A percentile compares a stretch with the other conserved stretches of the same genome.
phyloP scores from a whole-genome alignment of 2,329 filamentous ascomycete species.

The Lachnellula occidentalis region DNA sequence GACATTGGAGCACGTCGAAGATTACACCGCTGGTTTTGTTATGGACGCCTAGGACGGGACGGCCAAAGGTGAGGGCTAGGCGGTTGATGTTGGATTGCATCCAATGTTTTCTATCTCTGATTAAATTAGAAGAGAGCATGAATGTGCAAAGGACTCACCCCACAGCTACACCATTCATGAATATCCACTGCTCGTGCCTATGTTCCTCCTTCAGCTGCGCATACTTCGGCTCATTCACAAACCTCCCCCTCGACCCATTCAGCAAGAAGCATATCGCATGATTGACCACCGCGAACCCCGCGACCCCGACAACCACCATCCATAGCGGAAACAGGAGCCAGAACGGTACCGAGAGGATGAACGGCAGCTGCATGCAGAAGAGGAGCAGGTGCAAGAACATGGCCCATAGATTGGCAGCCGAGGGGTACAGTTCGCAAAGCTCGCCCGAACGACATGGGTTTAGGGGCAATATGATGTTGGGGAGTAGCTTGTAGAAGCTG shows the following conservation, averaged over 20 bases:
- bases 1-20: constrained; percentile 71
- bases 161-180: constrained; percentile 66
- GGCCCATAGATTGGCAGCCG: constrained; percentile 49
- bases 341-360: constrained; percentile 54
- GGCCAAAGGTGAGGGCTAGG: constrained; percentile 65
- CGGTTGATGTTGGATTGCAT: constrained; percentile 66
- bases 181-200: constrained; percentile 70
- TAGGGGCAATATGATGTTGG: constrained; percentile 56
- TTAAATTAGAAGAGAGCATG: no score
- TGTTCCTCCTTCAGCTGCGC: constrained; percentile 41
- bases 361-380: constrained; percentile 51
- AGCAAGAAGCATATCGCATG: constrained; percentile 45
- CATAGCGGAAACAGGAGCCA: constrained; percentile 45
- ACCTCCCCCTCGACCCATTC: constrained; percentile 47
- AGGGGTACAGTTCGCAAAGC: constrained; percentile 61
- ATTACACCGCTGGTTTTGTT: constrained; percentile 67
- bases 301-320: constrained; percentile 36
- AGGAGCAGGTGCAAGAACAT: constrained; percentile 55
- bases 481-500: constrained; percentile 37
- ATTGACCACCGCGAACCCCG: constrained; percentile 45
- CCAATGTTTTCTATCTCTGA: constrained; percentile 50
- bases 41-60: constrained; percentile 67
- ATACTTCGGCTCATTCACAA: constrained; percentile 48
- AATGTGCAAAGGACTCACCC: constrained; percentile 39
- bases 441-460: constrained; percentile 45